These are phyloP conservation scores for Pythium phragmiticola DNA, from an alignment of 352 stramenopile genomes.

Conservation along the genomic window DNA sequence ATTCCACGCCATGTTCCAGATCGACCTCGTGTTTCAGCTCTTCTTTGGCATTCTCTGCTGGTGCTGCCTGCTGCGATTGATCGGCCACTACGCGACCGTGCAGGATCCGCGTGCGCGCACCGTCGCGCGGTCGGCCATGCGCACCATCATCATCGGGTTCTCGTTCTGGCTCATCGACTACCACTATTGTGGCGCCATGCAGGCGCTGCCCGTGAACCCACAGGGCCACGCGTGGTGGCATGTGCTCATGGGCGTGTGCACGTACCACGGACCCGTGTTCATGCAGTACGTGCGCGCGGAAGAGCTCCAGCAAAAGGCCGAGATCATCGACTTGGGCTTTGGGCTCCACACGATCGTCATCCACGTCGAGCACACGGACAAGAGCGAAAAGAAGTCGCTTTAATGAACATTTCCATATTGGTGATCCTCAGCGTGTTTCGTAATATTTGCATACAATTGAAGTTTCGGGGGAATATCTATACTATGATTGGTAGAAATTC, in stretches of 20 bases:
- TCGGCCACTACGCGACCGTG: constrained; percentile 60
- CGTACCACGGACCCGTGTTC: constrained; percentile 78
- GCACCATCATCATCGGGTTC: constrained; percentile 59
- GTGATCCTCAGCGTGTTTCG: neutral
- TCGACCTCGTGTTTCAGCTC: constrained; percentile 75
- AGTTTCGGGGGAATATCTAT: constrained; percentile 4
- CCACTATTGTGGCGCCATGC: constrained; percentile 65
- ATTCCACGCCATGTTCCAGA: constrained; percentile 73
- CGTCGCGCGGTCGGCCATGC: constrained; percentile 64
- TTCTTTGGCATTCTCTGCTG: constrained; percentile 67
- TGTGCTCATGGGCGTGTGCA: constrained; percentile 77
- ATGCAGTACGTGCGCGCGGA: constrained; percentile 87
- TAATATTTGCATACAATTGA: constrained; percentile 19
- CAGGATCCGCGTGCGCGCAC: constrained; percentile 49
- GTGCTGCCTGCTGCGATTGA: constrained; percentile 48
- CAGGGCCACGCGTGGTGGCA: constrained; percentile 87
- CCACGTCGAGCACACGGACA: constrained; percentile 19
- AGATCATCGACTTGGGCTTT: constrained; percentile 49
- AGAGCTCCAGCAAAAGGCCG: constrained; percentile 62
- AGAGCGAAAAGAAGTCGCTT: constrained; percentile 10
- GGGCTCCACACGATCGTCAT: constrained; percentile 73
- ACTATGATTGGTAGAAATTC: constrained; percentile 14
- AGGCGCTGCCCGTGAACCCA: constrained; percentile 62
- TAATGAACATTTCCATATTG: neutral
- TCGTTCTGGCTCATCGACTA: constrained; percentile 81